phyloP scores from a whole-genome alignment of 2,329 filamentous ascomycete genomes.

The Neoscytalidium dimidiatum region DNA sequence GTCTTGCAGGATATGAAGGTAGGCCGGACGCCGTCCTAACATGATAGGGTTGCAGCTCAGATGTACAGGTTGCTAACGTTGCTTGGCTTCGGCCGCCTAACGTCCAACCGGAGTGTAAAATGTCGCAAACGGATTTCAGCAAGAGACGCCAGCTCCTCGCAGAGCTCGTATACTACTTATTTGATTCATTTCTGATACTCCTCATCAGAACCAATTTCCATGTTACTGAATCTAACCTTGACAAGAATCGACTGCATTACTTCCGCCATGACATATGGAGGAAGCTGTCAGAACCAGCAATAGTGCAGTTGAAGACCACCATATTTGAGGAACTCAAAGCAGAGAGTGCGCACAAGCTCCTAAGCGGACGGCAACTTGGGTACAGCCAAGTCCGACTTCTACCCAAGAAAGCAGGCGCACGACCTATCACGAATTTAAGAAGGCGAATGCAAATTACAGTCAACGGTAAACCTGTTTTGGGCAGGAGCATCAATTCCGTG shows the following conservation, averaged over 20 bases:
- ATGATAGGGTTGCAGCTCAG: conserved; percentile 23
- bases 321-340: conserved; percentile 79
- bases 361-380: conserved; percentile 67
- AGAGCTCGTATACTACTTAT: conserved; percentile 88
- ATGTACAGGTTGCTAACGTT: conserved; percentile 63
- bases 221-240: conserved; percentile 82
- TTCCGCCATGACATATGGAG: conserved; percentile 95
- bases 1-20: conserved; percentile 76
- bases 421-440: conserved; percentile 85
- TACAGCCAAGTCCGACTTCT: conserved; percentile 79
- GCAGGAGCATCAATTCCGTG: conserved; percentile 68
- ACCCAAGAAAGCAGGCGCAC: conserved; percentile 74
- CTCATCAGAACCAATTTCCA: conserved; percentile 88
- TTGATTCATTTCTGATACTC: conserved; percentile 89
- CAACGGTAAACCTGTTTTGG: conserved; percentile 57
- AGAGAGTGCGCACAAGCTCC: conserved; percentile 56
- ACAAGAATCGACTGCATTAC: conserved; percentile 84
- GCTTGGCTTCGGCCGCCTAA: conserved; percentile 66
- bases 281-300: conserved; percentile 70
- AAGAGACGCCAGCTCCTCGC: conserved; percentile 79
- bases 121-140: conserved; percentile 68
- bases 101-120: conserved; percentile 51
- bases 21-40: conserved; percentile 20
- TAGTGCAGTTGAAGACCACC: conserved; percentile 64
- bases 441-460: conserved; percentile 59